Evolutionary conservation across 176 grass and related monocot species (phyloP).

Genomic region (Thinopyrum elongatum): DNA sequence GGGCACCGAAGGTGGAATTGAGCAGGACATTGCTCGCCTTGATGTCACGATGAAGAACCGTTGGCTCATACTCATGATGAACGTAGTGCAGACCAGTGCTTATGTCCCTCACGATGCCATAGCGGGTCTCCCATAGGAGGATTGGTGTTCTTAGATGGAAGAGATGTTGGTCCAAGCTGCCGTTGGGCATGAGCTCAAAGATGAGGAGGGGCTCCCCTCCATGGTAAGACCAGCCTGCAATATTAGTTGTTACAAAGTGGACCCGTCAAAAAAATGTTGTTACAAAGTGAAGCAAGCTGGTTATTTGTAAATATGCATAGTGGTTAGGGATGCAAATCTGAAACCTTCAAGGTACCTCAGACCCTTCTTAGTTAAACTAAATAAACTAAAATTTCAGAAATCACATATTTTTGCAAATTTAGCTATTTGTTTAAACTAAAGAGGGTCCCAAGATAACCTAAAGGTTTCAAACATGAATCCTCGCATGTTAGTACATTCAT

Average conservation of each 20-base stretch:
- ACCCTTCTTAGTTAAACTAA: too few species aligned
- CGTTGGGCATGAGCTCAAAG: constrained; percentile 7
- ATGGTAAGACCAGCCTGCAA: constrained; percentile 21
- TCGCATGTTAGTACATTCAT: too few species aligned
- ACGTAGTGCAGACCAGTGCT: background rate
- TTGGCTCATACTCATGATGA: background rate
- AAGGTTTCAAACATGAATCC: too few species aligned
- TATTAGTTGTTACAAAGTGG: background rate
- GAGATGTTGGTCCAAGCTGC: background rate
- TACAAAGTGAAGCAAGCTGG: background rate
- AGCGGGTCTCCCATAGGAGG: background rate
- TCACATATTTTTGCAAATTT: too few species aligned
- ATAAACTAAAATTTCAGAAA: too few species aligned
- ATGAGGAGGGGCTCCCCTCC: background rate
- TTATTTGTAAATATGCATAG: background rate
- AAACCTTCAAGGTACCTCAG: too few species aligned
- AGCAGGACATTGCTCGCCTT: background rate
- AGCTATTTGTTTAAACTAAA: too few species aligned
- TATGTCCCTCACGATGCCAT: background rate
- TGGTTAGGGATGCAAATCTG: too few species aligned
- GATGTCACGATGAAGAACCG: background rate
- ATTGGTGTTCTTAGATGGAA: background rate
- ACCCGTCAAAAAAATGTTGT: background rate
- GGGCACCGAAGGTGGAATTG: background rate
- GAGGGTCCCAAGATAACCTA: too few species aligned